Percentiles rank a stretch among this genome's conserved stretches.
Conservation (phyloP, 2,329 filamentous ascomycete species). For the Magnaporthiopsis rhizophila region DNA sequence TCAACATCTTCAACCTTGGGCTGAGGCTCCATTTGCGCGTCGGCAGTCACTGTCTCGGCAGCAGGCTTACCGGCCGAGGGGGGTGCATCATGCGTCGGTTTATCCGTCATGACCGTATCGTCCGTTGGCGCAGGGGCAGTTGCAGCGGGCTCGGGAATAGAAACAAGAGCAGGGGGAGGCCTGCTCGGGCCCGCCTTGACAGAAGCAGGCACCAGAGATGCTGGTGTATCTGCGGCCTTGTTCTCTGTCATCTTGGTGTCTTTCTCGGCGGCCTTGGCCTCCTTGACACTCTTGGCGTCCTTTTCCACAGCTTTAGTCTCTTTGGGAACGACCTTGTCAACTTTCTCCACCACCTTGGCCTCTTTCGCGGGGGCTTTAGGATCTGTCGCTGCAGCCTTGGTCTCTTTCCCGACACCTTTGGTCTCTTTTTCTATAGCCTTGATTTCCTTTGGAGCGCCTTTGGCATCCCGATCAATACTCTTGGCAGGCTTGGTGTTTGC, state of each 20-base stretch:
- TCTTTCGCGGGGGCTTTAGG: neutral
- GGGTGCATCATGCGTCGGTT: neutral
- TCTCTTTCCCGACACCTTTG: neutral
- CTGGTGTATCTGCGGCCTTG: neutral
- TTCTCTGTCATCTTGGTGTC: neutral
- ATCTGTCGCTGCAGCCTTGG: neutral
- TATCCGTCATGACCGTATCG: neutral
- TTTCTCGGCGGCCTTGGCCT: neutral
- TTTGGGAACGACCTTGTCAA: neutral
- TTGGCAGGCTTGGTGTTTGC: neutral
- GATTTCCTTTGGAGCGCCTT: neutral
- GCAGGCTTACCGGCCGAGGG: neutral
- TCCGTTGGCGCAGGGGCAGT: neutral
- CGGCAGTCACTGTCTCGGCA: neutral
- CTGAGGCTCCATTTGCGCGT: neutral
- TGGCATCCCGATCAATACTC: neutral
- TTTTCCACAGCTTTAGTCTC: neutral
- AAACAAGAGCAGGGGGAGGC: neutral
- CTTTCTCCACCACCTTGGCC: neutral
- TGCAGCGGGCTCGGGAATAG: neutral
- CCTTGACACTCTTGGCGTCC: neutral
- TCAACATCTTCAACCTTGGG: slow-evolving; percentile 25
- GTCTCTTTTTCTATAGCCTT: neutral
- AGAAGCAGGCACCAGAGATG: neutral
- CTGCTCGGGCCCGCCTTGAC: neutral